phyloP scores from a whole-genome alignment of 805 yeast species.

The Pichia scutulata region DNA sequence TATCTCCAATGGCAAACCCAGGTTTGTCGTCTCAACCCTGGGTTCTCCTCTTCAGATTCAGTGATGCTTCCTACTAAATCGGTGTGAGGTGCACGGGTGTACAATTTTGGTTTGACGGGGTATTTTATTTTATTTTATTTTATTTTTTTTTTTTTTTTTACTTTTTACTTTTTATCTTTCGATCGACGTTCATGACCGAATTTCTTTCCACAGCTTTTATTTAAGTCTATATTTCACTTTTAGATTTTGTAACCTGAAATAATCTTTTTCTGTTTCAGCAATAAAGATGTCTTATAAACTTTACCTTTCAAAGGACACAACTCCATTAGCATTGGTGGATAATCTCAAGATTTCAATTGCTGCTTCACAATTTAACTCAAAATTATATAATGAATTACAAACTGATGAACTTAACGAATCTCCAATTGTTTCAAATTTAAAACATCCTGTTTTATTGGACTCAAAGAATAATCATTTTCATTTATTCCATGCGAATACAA shows the following conservation, averaged over 20 bases:
- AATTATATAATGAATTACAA: constrained; percentile 1
- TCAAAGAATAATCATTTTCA: constrained; percentile 34
- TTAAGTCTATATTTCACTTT: not conserved
- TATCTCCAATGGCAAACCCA: not conserved
- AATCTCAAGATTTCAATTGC: constrained; percentile 42
- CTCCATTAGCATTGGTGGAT: constrained; percentile 25
- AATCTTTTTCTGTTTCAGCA: not conserved
- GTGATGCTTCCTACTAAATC: constrained; percentile 3
- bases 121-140: too few species aligned
- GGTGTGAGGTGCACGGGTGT: not conserved
- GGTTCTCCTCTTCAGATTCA: not conserved
- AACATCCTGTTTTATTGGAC: constrained; percentile 21
- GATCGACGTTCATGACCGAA: not conserved
- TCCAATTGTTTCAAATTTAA: constrained; percentile 1
- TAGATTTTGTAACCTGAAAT: too few species aligned
- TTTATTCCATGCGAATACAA: constrained; percentile 60
- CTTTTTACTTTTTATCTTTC: too few species aligned
- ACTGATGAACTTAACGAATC: constrained; percentile 2
- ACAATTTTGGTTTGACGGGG: too few species aligned
- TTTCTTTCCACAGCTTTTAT: not conserved
- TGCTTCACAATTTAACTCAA: constrained; percentile 19
- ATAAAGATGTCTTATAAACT: constrained; percentile 12
- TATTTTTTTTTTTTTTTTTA: too few species aligned
- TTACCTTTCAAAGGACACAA: constrained; percentile 8
- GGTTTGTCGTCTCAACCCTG: constrained; percentile 1